These are phyloP conservation scores for Dryas alaskensis DNA, from an alignment of 306 rosid species.

Conservation along the genomic window DNA sequence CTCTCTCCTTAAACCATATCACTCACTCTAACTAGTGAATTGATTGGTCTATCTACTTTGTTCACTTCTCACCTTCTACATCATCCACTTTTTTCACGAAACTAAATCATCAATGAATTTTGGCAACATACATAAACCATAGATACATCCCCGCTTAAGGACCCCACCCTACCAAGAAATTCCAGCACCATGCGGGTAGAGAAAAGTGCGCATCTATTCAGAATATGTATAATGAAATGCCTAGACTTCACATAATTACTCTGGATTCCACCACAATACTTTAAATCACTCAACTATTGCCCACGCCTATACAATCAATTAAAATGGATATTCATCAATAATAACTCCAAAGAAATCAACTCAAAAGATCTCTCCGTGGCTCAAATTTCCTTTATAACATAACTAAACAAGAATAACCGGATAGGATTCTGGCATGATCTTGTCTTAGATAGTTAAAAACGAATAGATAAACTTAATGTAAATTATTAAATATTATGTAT, in stretches of 20 bases:
- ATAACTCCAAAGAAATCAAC: neutral
- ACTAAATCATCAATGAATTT: neutral
- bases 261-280: neutral
- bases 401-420: constrained; percentile 3
- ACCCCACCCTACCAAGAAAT: neutral
- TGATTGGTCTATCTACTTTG: constrained; percentile 3
- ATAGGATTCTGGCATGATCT: neutral
- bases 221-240: neutral
- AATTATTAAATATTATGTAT: neutral
- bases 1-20: neutral
- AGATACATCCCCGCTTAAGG: neutral
- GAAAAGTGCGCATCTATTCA: neutral
- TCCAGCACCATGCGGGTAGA: neutral
- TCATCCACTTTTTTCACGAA: constrained; percentile 1
- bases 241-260: neutral
- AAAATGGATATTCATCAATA: neutral
- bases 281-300: neutral
- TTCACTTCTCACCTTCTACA: neutral
- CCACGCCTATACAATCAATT: neutral
- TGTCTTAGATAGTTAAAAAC: neutral
- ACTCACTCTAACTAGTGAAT: neutral
- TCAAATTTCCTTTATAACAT: neutral
- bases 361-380: neutral
- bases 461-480: neutral
- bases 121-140: neutral